A percentile compares a stretch with the other conserved stretches of the same genome.
These are phyloP conservation scores for Chrysosphaeria jannelii DNA, from an alignment of 2,329 filamentous ascomycete species.

Conservation along the genomic window DNA sequence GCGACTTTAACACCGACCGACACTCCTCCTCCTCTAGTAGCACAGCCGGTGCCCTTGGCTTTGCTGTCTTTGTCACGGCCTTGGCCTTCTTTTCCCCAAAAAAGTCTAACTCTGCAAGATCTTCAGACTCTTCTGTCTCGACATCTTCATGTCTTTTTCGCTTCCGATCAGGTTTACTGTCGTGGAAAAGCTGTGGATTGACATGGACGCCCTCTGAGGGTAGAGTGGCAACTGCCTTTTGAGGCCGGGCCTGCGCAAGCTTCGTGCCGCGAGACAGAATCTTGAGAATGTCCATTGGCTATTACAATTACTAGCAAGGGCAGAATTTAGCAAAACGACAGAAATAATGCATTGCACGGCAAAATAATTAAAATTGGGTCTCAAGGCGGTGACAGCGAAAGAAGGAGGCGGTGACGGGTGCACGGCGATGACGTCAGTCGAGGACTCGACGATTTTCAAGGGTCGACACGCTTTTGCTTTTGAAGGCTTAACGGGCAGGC, in stretches of 20 bases:
- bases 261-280: constrained; percentile 42
- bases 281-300: constrained; percentile 54
- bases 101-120: constrained; percentile 21
- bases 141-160: constrained; percentile 4
- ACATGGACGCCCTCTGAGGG: constrained; percentile 32
- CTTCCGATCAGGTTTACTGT: constrained; percentile 9
- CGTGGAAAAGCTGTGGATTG: constrained; percentile 42
- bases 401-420: neutral
- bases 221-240: constrained; percentile 15
- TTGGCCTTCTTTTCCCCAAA: constrained; percentile 12
- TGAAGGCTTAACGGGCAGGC: neutral
- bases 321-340: no score
- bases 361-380: no score
- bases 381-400: no score
- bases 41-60: constrained; percentile 1
- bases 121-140: constrained; percentile 4
- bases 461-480: no score
- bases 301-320: no score
- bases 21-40: constrained; percentile 38
- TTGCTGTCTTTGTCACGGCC: constrained; percentile 10
- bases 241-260: constrained; percentile 9
- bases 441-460: constrained; percentile 1
- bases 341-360: no score
- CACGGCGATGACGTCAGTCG: neutral
- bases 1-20: constrained; percentile 41